These are phyloP conservation scores for Monosporascus sp. DNA, from an alignment of 2,329 filamentous ascomycete genomes.

Conservation along the genomic window DNA sequence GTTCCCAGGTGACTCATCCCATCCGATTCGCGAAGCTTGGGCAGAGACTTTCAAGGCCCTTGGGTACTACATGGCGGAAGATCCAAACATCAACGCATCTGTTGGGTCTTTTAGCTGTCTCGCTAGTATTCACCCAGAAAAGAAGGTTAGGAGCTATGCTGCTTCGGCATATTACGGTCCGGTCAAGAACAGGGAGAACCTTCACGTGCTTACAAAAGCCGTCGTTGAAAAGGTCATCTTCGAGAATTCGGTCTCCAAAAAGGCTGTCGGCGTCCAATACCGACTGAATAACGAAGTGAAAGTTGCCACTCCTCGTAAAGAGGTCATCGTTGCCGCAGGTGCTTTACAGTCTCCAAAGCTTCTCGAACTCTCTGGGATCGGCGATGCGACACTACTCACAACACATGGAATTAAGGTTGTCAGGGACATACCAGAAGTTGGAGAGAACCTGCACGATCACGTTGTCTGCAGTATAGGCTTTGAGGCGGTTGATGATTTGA, in stretches of 20 bases:
- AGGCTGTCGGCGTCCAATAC: conserved; percentile 1
- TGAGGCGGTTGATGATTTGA: conserved; percentile 4
- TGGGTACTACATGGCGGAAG: not conserved
- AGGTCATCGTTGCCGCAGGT: not conserved
- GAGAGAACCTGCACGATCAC: not conserved
- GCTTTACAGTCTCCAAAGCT: not conserved
- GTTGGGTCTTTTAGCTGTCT: not conserved
- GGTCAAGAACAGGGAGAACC: conserved; percentile 8
- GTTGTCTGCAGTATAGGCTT: conserved; percentile 3
- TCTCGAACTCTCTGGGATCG: not conserved
- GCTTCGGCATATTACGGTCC: conserved; percentile 11
- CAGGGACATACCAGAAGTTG: not conserved
- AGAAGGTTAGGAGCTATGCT: conserved; percentile 10
- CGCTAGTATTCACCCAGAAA: conserved; percentile 9
- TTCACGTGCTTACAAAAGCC: conserved; percentile 7
- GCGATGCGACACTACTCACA: not conserved
- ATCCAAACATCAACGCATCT: not conserved
- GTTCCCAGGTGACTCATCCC: conserved; percentile 2
- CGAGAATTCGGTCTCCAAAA: not conserved
- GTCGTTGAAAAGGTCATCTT: conserved; percentile 12
- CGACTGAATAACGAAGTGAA: not conserved
- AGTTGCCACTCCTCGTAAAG: not conserved
- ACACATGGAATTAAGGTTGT: not conserved
- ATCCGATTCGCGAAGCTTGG: conserved; percentile 7
- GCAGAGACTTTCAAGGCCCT: not conserved